These are phyloP conservation scores for Ophidiomyces ophidiicola DNA, from an alignment of 2,329 filamentous ascomycete genomes.

Conservation along the genomic window DNA sequence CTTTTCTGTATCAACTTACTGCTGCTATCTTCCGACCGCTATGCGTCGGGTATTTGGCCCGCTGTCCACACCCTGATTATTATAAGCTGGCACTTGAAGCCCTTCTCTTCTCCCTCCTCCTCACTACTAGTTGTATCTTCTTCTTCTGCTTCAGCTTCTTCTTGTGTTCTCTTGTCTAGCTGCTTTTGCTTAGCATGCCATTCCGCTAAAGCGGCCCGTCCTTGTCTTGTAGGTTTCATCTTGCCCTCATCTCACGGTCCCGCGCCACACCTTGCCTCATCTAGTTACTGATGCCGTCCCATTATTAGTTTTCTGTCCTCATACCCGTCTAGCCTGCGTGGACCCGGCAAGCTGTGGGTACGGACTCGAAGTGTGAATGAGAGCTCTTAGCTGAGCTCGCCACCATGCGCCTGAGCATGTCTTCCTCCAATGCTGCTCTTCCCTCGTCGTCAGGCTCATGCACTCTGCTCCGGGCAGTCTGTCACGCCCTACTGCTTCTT, in stretches of 20 bases:
- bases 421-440: background rate
- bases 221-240: background rate
- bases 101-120: background rate
- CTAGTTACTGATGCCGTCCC: background rate
- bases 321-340: background rate
- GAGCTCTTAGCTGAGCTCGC: background rate
- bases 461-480: constrained; percentile 3
- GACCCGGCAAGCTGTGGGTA: constrained; percentile 1
- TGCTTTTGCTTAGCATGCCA: constrained; percentile 1
- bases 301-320: background rate
- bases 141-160: background rate
- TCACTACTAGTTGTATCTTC: too few relatives aligned
- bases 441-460: constrained; percentile 3
- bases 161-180: background rate
- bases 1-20: background rate
- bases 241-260: too few relatives aligned
- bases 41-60: background rate
- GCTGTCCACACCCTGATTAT: background rate
- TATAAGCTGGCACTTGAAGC: background rate
- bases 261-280: background rate
- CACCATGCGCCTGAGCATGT: constrained; percentile 3
- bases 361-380: constrained; percentile 4
- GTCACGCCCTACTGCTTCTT: constrained; percentile 3
- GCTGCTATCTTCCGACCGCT: background rate
- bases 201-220: background rate